Evolutionary conservation across 2,329 filamentous ascomycete species (phyloP).

Genomic region (Teratosphaeria nubilosa): DNA sequence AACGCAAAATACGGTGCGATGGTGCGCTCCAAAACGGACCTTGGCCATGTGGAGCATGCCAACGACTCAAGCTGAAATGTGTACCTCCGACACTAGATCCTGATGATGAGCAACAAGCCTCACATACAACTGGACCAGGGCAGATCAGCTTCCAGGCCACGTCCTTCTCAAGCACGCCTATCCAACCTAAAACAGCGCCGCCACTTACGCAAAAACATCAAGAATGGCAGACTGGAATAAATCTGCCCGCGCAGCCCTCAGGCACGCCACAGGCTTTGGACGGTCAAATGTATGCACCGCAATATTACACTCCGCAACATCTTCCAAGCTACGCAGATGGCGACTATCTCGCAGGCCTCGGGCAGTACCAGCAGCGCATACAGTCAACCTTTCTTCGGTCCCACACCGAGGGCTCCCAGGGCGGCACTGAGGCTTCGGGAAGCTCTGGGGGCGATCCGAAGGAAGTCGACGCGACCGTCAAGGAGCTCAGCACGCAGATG

Average conservation of each 20-base stretch:
- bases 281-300: slow-evolving; percentile 3
- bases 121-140: slow-evolving; percentile 14
- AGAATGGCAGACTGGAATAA: background rate
- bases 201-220: background rate
- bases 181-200: background rate
- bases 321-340: slow-evolving; percentile 5
- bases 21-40: slow-evolving; percentile 83
- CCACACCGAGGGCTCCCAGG: slow-evolving; percentile 2
- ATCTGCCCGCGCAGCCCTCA: background rate
- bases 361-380: slow-evolving; percentile 11
- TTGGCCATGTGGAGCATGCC: slow-evolving; percentile 93
- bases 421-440: slow-evolving; percentile 13
- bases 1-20: slow-evolving; percentile 96
- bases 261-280: background rate
- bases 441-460: slow-evolving; percentile 22
- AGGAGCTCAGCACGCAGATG: slow-evolving; percentile 48
- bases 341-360: slow-evolving; percentile 8
- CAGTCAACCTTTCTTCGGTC: slow-evolving; percentile 12
- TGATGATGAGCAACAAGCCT: slow-evolving; percentile 44
- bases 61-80: slow-evolving; percentile 83
- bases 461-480: slow-evolving; percentile 22
- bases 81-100: slow-evolving; percentile 76
- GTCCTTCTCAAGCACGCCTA: background rate
- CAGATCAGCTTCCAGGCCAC: slow-evolving; percentile 21
- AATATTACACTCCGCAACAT: slow-evolving; percentile 6